A percentile compares a stretch with the other conserved stretches of the same genome.
These are phyloP conservation scores for Chytridium lagenaria DNA, from an alignment of 371 early-diverging fungal genomes.

Conservation along the genomic window DNA sequence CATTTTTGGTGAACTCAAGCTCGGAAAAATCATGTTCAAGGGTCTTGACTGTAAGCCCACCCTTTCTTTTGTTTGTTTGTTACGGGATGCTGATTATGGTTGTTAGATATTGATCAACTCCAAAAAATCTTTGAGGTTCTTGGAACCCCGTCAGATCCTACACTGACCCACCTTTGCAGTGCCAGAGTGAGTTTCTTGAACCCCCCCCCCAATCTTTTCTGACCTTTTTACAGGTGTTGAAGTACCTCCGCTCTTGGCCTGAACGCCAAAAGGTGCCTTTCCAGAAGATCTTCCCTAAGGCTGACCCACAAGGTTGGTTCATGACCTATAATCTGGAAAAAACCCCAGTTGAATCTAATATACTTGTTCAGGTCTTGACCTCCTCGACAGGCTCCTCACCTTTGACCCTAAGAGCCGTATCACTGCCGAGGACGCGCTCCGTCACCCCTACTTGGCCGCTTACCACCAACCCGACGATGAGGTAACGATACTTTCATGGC, in stretches of 20 bases:
- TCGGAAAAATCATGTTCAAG: conserved; percentile 94
- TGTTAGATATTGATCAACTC: conserved; percentile 56
- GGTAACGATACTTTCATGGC: too few relatives aligned
- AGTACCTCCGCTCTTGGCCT: conserved; percentile 51
- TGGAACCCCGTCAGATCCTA: conserved; percentile 56
- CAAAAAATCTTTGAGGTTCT: conserved; percentile 55
- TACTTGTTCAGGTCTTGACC: conserved; percentile 59
- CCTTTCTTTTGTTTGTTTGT: conserved; percentile 16
- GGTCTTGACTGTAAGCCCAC: conserved; percentile 92
- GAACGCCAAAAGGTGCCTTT: conserved; percentile 43
- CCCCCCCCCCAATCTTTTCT: too few relatives aligned
- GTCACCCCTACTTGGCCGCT: conserved; percentile 74
- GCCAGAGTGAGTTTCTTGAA: conserved; percentile 42
- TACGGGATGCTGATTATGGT: neutral
- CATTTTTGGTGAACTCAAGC: conserved; percentile 97
- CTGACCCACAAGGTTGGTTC: conserved; percentile 36
- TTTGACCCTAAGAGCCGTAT: conserved; percentile 94
- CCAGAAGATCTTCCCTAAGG: conserved; percentile 45
- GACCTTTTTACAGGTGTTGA: conserved; percentile 39
- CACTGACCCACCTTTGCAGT: conserved; percentile 48
- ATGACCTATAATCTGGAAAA: too few relatives aligned
- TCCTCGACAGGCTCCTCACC: conserved; percentile 90
- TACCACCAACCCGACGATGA: conserved; percentile 59
- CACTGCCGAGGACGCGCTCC: conserved; percentile 91
- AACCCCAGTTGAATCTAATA: neutral